Base-by-base conservation (phyloP, 23 red algal species). In the Gracilaria domingensis region DNA sequence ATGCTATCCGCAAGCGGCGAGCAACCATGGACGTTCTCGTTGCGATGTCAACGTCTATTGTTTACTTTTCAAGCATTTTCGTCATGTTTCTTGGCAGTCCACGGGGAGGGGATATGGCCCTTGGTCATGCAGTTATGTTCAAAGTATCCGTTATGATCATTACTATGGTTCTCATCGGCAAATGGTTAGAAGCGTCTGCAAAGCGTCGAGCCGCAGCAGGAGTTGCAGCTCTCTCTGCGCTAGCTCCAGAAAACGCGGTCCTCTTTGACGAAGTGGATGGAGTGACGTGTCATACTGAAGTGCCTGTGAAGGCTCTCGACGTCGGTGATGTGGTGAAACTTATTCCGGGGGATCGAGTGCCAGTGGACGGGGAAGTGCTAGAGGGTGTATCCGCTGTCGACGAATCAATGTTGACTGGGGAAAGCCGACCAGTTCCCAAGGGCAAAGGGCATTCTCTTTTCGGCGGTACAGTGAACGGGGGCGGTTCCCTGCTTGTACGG, bases 1-100 rank as follows among this genome's bases (percentile, higher is more conserved):
- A 92, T 61, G 94, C 97, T 57, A 61, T 99, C 29, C 53, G 87
- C 37, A 93, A 96, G 75, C 36, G 93, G 12, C 88, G 94, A 8
- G 91, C 97, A 32, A 99, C 91, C 28, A 99, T 99, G 97, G 97
- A 99, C 32, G 95, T 96, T 25, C 81, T 99, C 18, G 88, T 99
- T 37, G 94, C 97, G 39, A 75, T 99, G 32, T 86, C 86, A 4
- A 96, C 97, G 21, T 92, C 94, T 6, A 85, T 96, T 58, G 95
- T 93, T 8, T 99, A 99, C 55, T 47, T 96, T 66, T 96, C 89
- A 4, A 96, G 94, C 47, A 30, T 95, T 20, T 50, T 90, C 20
- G 87, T 94, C 17, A 69, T 99, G 50, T 12, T 96, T 17, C 38
- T 71, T 58, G 83, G 81, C 38, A 23, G 50, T 18, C 81, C 53